Conservation (phyloP, 257 asterid genomes). For the Asclepias syriaca region DNA sequence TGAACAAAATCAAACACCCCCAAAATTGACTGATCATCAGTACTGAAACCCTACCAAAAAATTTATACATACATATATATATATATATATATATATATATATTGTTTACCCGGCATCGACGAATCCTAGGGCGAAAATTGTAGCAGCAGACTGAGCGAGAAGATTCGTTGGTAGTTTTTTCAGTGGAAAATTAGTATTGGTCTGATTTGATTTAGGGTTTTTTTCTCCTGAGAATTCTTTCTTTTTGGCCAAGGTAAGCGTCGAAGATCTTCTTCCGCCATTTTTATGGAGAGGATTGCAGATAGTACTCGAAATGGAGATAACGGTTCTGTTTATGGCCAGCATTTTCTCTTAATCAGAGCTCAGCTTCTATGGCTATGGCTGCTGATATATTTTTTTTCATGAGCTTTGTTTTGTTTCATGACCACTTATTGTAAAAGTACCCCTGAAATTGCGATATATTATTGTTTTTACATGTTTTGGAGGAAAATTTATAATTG, state of each 20-base stretch:
- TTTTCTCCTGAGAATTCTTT: conserved; percentile 34
- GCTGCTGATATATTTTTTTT: background rate
- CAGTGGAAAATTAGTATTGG: conserved; percentile 10
- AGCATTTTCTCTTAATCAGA: conserved; percentile 30
- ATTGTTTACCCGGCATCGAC: conserved; percentile 74
- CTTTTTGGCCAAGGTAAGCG: conserved; percentile 33
- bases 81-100: no score
- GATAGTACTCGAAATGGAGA: conserved; percentile 14
- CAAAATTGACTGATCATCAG: background rate
- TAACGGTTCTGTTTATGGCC: conserved; percentile 10
- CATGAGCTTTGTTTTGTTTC: background rate
- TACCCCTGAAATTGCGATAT: no score
- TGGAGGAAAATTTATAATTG: no score
- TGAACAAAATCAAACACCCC: conserved; percentile 18
- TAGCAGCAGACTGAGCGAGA: conserved; percentile 51
- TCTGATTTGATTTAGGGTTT: conserved; percentile 26
- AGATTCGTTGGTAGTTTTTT: conserved; percentile 27
- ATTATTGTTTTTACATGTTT: no score
- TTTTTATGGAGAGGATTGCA: conserved; percentile 14
- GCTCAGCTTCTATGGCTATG: background rate
- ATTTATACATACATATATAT: no score
- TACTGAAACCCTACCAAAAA: background rate
- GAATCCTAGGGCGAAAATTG: conserved; percentile 64
- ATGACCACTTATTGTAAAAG: no score
- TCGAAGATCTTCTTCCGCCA: conserved; percentile 7